Percentiles rank a stretch among this genome's conserved stretches.
Conservation (phyloP, 2,329 filamentous ascomycete species). For the Fusarium sp. region DNA sequence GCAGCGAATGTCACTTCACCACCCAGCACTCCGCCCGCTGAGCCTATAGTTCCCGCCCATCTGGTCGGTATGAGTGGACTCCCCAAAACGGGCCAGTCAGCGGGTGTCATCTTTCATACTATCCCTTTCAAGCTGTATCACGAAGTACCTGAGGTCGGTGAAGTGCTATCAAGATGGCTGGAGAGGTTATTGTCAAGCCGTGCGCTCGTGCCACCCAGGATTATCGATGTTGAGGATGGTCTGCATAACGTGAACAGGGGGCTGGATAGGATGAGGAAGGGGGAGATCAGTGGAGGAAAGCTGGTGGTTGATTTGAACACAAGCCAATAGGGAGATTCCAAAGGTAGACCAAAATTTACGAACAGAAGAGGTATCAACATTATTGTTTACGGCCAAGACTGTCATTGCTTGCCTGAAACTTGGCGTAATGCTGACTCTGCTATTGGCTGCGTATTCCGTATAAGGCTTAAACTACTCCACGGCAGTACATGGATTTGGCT, state of each 20-base stretch:
- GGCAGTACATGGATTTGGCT: background rate
- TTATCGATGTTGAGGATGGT: conserved; percentile 71
- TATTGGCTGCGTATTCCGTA: conserved; percentile 17
- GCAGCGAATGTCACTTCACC: conserved; percentile 45
- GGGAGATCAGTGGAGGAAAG: conserved; percentile 73
- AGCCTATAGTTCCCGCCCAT: conserved; percentile 55
- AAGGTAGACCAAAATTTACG: background rate
- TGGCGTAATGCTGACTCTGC: background rate
- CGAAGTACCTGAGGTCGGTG: conserved; percentile 70
- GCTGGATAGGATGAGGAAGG: conserved; percentile 71
- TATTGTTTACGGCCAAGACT: background rate
- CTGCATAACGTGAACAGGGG: conserved; percentile 73
- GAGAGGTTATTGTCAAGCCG: conserved; percentile 68
- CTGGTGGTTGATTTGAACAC: conserved; percentile 63
- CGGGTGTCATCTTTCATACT: conserved; percentile 65
- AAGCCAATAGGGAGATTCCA: background rate
- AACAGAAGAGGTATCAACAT: background rate
- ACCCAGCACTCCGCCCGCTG: conserved; percentile 49
- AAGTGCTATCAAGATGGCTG: conserved; percentile 71
- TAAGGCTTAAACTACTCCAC: background rate
- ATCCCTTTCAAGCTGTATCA: conserved; percentile 83
- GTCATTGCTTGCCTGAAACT: background rate
- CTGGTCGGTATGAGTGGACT: conserved; percentile 74
- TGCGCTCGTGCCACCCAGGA: conserved; percentile 67
- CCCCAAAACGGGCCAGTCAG: conserved; percentile 62